A percentile compares a stretch with the other conserved stretches of the same genome.
These are phyloP conservation scores for Candida pseudoglaebosa DNA, from an alignment of 805 yeast species.

Conservation along the genomic window DNA sequence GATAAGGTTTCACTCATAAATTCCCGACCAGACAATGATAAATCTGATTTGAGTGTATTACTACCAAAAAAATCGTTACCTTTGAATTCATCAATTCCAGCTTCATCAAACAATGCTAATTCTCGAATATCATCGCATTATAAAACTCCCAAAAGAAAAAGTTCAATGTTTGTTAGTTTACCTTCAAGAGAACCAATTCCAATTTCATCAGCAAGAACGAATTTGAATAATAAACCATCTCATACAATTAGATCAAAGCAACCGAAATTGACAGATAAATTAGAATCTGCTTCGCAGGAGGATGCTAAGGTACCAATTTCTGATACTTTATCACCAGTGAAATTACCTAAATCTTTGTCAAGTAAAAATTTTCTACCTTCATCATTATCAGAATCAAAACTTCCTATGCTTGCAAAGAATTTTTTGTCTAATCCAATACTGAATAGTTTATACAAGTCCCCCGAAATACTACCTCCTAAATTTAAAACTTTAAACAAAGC, in stretches of 20 bases:
- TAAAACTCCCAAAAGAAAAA: constrained; percentile 26
- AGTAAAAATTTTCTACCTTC: constrained; percentile 1
- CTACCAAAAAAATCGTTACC: not conserved
- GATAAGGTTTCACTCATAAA: not conserved
- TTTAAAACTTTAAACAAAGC: too few relatives aligned
- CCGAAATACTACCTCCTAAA: too few relatives aligned
- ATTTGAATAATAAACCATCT: constrained; percentile 2
- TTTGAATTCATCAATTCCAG: not conserved
- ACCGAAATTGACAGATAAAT: constrained; percentile 2
- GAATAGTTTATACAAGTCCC: too few relatives aligned
- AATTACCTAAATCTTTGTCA: not conserved
- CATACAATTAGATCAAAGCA: not conserved
- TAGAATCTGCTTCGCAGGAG: constrained; percentile 1
- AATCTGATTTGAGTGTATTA: too few relatives aligned
- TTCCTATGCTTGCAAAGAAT: not conserved
- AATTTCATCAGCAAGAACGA: constrained; percentile 16
- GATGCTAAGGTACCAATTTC: not conserved
- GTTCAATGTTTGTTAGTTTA: constrained; percentile 32
- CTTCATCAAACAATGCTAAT: not conserved
- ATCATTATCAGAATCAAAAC: constrained; percentile 1
- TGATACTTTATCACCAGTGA: constrained; percentile 3
- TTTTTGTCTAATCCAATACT: too few relatives aligned
- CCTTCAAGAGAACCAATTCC: constrained; percentile 38
- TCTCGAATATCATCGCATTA: constrained; percentile 2
- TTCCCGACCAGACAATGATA: not conserved